Base-by-base conservation (phyloP, 345 rosid genomes). In the Carallia pectinifolia region DNA sequence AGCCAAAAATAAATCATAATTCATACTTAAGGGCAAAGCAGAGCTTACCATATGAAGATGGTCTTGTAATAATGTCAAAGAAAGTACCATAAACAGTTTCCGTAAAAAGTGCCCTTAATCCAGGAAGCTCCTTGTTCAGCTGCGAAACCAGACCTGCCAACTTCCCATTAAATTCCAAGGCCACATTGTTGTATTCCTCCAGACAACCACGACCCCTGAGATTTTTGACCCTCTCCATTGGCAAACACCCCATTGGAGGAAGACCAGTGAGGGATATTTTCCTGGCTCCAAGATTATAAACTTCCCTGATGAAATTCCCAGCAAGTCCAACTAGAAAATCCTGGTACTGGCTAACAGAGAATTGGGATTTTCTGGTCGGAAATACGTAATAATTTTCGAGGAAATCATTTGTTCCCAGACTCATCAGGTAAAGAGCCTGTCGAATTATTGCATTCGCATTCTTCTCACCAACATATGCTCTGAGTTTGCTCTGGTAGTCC, bases 361-460 rank as follows among this genome's bases (percentile, higher is more conserved):
- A 90, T 68, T 77, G 40, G 3, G 79, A 37, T 66, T 44, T 44
- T 44, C 50, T 44, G 16, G 71, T 85, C 83, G 36, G 81, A 65
- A 0, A 85, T 79, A 52, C 58, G 69, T 85, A 93, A 70, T 87
- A 90, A 75, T 89, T 93, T 76, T 86, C 95, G 4, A 90, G 82
- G 84, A 89, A 93, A 73, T 93, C 97, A 47, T 93, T 93, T 53
- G 96, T 90, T 71, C 98, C 98, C 3, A 90, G 75, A 79, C 98
- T 88, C 59, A 93, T 80, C 39, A 89, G 58, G 82, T 90, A 84
- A 66, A 89, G 71, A 33, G 98, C 82, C 74, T 93, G 87, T 1
- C 72, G 67, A 6, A 92, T 52, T 54, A 87, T 61, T 18, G 74
- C 74, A 29, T 76, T 78, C 1, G 96, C 97, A 68, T 67, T 77